Conservation (phyloP, 192 early-diverging fungal species). For the Spizellomyces punctatus region DNA sequence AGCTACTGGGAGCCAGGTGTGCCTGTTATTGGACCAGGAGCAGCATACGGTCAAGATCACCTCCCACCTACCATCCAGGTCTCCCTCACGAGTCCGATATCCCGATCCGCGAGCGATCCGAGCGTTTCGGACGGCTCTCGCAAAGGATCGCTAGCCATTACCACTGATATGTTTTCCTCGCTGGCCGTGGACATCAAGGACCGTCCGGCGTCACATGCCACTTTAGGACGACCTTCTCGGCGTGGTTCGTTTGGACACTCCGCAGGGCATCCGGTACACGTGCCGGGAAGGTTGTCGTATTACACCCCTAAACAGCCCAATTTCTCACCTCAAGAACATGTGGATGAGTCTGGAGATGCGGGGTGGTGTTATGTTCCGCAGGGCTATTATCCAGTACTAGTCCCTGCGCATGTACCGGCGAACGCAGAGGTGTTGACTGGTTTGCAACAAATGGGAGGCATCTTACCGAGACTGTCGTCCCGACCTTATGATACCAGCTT, state of each 20-base stretch:
- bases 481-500: not conserved
- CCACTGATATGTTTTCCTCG: slow-evolving; percentile 25
- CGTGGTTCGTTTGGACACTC: slow-evolving; percentile 8
- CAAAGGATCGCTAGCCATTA: slow-evolving; percentile 2
- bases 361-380: slow-evolving; percentile 20
- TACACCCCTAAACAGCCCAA: not conserved
- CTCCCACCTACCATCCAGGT: not conserved
- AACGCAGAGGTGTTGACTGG: slow-evolving; percentile 15
- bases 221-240: not conserved
- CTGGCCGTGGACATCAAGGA: slow-evolving; percentile 16
- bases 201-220: not conserved
- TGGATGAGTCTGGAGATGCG: not conserved
- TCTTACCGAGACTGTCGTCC: slow-evolving; percentile 12
- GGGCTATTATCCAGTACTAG: slow-evolving; percentile 19
- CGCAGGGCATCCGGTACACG: slow-evolving; percentile 6
- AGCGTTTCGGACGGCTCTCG: slow-evolving; percentile 15
- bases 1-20: not conserved
- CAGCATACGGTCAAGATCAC: not conserved
- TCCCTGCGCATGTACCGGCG: slow-evolving; percentile 18
- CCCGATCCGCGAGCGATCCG: slow-evolving; percentile 14
- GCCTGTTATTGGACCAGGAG: not conserved
- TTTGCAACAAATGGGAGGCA: slow-evolving; percentile 5
- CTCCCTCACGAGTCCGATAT: not conserved
- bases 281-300: not conserved
- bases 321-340: too few species aligned